These are phyloP conservation scores for Dentipellis sp. DNA, from an alignment of 768 basidiomycete species.

Conservation along the genomic window DNA sequence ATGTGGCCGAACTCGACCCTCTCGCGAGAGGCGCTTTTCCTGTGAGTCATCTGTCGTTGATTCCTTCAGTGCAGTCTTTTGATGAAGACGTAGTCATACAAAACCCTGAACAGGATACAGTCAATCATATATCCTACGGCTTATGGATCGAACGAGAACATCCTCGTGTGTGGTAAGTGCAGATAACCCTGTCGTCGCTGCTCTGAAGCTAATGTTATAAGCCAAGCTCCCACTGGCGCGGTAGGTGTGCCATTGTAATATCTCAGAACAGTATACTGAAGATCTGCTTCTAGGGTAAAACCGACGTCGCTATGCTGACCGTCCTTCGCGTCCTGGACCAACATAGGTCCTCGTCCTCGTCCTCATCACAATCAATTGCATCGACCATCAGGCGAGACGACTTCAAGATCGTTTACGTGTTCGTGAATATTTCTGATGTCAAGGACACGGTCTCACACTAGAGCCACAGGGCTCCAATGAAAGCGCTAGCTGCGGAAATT, in stretches of 20 bases:
- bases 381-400: constrained; percentile 53
- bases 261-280: not conserved
- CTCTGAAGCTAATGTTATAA: not conserved
- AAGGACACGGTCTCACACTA: not conserved
- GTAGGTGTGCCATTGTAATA: constrained; percentile 36
- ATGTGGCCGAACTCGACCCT: constrained; percentile 64
- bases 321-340: constrained; percentile 84
- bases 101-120: constrained; percentile 85
- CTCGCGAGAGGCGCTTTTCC: constrained; percentile 79
- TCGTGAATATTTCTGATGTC: constrained; percentile 16
- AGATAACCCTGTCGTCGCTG: not conserved
- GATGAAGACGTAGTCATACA: constrained; percentile 55
- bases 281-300: constrained; percentile 72
- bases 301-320: constrained; percentile 92
- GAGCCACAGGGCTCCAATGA: constrained; percentile 82
- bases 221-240: constrained; percentile 93
- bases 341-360: constrained; percentile 31
- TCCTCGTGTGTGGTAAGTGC: constrained; percentile 78
- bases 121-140: constrained; percentile 92
- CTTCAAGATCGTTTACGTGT: constrained; percentile 99
- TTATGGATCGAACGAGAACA: constrained; percentile 92
- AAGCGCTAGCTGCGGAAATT: constrained; percentile 93
- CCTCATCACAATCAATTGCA: constrained; percentile 24
- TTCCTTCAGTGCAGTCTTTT: not conserved
- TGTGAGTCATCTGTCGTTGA: constrained; percentile 31